Percentiles rank a stretch among this genome's conserved stretches.
These are phyloP conservation scores for Podosphaera aphanis DNA, from an alignment of 2,329 filamentous ascomycete species.

Conservation along the genomic window DNA sequence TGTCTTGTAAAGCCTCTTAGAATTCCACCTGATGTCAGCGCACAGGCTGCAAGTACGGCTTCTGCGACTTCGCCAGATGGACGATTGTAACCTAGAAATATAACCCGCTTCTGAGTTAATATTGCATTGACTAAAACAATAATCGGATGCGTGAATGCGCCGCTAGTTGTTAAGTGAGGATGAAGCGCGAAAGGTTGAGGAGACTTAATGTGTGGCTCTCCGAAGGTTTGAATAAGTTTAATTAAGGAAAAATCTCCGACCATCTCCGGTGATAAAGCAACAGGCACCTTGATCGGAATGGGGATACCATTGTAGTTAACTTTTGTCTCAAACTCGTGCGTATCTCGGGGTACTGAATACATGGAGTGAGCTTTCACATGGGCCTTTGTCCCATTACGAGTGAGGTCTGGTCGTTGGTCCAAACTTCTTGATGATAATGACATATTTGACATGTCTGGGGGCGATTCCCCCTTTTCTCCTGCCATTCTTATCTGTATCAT, in stretches of 20 bases:
- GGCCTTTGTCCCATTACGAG: conserved; percentile 37
- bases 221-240: conserved; percentile 90
- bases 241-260: conserved; percentile 95
- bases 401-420: conserved; percentile 13
- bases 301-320: conserved; percentile 93
- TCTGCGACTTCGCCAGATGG: conserved; percentile 92
- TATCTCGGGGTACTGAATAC: conserved; percentile 71
- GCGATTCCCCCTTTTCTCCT: conserved; percentile 27
- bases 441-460: conserved; percentile 23
- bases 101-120: conserved; percentile 84
- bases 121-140: conserved; percentile 87
- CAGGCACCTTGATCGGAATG: conserved; percentile 88
- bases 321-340: conserved; percentile 89
- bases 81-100: conserved; percentile 86
- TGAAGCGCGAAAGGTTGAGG: conserved; percentile 71
- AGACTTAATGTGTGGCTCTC: conserved; percentile 54
- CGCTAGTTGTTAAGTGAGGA: conserved; percentile 80
- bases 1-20: conserved; percentile 83
- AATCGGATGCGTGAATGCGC: conserved; percentile 73
- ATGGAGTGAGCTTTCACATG: conserved; percentile 36
- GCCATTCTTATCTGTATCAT: conserved; percentile 69
- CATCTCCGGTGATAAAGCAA: conserved; percentile 79
- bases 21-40: conserved; percentile 77
- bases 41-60: conserved; percentile 91
- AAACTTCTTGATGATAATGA: conserved; percentile 27